Evolutionary conservation across 1,284 basidiomycete species (phyloP), one percentile per base, ranked within the genome.

Genomic region (Cryptococcus amylolentus): DNA sequence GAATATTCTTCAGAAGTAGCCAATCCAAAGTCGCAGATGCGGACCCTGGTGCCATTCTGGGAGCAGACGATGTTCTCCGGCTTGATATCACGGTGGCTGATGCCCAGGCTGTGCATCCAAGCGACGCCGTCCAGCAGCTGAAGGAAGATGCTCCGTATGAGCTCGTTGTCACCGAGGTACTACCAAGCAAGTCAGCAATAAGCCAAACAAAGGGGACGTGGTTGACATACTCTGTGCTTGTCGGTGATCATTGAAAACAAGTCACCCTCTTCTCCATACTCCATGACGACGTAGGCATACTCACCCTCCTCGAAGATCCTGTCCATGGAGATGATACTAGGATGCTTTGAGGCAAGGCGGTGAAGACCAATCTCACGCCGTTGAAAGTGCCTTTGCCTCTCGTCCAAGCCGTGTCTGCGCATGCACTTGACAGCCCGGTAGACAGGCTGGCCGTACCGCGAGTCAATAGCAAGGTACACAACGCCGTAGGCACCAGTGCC

Each of bases 71-170:
- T 88, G 78, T 98, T 98, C 80, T 98, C 96, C 2, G 94, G 95
- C 80, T 98, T 98, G 72, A 98, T 82, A 77, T 98, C 95, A 54
- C 95, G 89, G 78, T 98, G 95, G 78, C 90, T 94, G 71, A 98
- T 92, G 44, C 83, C 82, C 28, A 80, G 73, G 41, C 67, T 64
- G 70, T 88, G 86, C 57, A 85, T 84, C 77, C 88, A 89, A 66
- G 92, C 89, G 70, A 98, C 89, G 54, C 92, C 91, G 70, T 96
- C 91, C 67, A 98, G 84, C 75, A 98, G 85, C 78, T 96, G 92
- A 53, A 91, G 81, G 79, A 95, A 95, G 58, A 93, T 87, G 63
- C 86, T 82, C 66, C 87, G 88, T 76, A 91, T 89, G 57, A 91
- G 81, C 51, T 84, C 84, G 77, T 95, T 88, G 78, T 91, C 83